Percentiles rank a stretch among this genome's conserved stretches.
Conservation (phyloP, 1,284 basidiomycete species). For the Ustilago cynodontis region DNA sequence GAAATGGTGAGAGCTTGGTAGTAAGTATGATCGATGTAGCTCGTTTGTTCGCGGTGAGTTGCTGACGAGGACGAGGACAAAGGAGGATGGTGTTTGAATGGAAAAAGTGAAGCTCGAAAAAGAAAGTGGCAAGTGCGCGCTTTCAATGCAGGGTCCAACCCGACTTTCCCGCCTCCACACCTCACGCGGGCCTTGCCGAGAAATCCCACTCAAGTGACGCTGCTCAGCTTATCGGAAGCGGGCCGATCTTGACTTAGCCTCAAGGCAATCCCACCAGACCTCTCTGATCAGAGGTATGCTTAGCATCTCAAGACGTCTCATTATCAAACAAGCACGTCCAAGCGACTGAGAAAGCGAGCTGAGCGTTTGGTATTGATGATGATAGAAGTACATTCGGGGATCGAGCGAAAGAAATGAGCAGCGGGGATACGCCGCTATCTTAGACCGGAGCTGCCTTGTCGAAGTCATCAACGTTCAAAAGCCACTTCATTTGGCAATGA, state of each 20-base stretch:
- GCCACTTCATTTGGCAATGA: constrained; percentile 37
- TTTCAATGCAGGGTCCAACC: constrained; percentile 2
- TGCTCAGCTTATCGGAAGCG: not conserved
- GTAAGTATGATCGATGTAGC: no score
- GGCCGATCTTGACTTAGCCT: not conserved
- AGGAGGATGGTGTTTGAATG: not conserved
- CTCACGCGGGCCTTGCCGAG: no score
- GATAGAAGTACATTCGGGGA: constrained; percentile 27
- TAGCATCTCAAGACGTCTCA: no score
- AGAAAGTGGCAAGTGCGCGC: constrained; percentile 5
- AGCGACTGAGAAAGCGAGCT: not conserved
- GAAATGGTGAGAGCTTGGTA: no score
- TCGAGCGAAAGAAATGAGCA: no score
- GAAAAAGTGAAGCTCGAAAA: not conserved
- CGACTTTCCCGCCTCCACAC: no score
- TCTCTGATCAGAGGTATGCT: not conserved
- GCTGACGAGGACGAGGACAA: not conserved
- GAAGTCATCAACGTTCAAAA: not conserved
- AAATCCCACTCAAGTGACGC: not conserved
- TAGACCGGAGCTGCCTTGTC: no score
- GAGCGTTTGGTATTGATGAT: not conserved
- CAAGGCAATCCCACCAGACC: no score
- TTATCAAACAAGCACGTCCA: not conserved
- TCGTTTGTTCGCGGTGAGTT: no score
- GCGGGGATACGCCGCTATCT: no score